phyloP scores from a whole-genome alignment of 192 early-diverging fungal genomes.

The Coemansia asiatica region DNA sequence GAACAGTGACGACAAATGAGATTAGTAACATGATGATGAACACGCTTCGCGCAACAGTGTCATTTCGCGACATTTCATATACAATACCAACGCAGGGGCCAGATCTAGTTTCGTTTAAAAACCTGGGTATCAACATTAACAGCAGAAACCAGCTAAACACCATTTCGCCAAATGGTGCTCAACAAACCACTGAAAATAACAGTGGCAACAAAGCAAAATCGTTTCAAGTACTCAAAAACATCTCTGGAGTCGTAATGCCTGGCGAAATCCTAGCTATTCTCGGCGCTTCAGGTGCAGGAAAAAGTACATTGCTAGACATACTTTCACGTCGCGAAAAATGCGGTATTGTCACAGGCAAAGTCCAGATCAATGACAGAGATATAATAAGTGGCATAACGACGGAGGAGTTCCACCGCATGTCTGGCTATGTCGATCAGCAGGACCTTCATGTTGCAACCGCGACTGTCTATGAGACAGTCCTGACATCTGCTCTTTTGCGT shows the following conservation, averaged over 20 bases:
- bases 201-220: background rate
- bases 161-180: background rate
- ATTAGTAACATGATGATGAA: conserved; percentile 28
- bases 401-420: conserved; percentile 63
- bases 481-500: conserved; percentile 83
- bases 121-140: background rate
- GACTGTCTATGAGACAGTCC: conserved; percentile 85
- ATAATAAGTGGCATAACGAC: conserved; percentile 59
- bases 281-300: conserved; percentile 90
- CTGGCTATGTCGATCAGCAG: conserved; percentile 90
- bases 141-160: background rate
- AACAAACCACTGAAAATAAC: background rate
- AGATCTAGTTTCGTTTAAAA: conserved; percentile 25
- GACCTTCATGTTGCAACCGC: conserved; percentile 80
- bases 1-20: conserved; percentile 15
- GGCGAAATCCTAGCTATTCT: conserved; percentile 92
- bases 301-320: conserved; percentile 91
- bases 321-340: conserved; percentile 74
- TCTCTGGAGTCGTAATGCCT: conserved; percentile 73
- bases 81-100: conserved; percentile 30
- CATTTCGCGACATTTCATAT: conserved; percentile 45
- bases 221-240: conserved; percentile 58
- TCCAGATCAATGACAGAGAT: conserved; percentile 75
- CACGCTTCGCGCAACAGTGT: conserved; percentile 27
- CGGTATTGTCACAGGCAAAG: conserved; percentile 69